Percentiles rank a stretch among this genome's conserved stretches.
These are phyloP conservation scores for Claviceps cyperi DNA, from an alignment of 2,329 filamentous ascomycete species.

Conservation along the genomic window DNA sequence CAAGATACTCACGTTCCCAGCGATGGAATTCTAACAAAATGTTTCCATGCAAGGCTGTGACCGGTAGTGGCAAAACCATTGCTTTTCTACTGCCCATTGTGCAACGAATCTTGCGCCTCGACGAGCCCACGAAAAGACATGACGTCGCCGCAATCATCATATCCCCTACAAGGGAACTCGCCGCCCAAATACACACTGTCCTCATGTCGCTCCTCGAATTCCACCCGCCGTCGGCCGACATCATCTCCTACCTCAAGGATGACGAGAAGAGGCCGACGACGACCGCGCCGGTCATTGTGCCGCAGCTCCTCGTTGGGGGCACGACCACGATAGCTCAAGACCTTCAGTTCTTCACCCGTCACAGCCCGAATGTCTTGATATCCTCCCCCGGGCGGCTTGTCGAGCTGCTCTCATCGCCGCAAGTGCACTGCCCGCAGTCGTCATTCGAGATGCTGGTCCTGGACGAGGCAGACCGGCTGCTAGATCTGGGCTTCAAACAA, in stretches of 20 bases:
- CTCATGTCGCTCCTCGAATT: constrained; percentile 66
- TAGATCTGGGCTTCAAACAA: constrained; percentile 89
- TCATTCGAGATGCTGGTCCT: constrained; percentile 86
- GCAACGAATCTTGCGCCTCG: constrained; percentile 64
- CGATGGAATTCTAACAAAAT: not conserved
- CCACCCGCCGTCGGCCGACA: constrained; percentile 62
- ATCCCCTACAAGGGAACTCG: constrained; percentile 80
- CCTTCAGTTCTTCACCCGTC: constrained; percentile 67
- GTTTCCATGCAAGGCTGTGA: constrained; percentile 50
- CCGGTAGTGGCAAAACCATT: constrained; percentile 81
- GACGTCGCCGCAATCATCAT: constrained; percentile 86
- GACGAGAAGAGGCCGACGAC: constrained; percentile 40
- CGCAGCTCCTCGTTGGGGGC: constrained; percentile 79
- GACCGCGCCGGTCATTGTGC: constrained; percentile 45
- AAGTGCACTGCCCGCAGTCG: constrained; percentile 76
- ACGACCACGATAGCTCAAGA: constrained; percentile 70
- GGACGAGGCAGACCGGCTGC: constrained; percentile 82
- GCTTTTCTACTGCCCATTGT: constrained; percentile 74
- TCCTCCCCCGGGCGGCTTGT: constrained; percentile 82
- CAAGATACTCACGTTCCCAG: not conserved
- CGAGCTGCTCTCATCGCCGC: constrained; percentile 71
- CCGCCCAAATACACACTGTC: constrained; percentile 77
- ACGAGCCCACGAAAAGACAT: constrained; percentile 75
- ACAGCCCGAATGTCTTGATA: constrained; percentile 77
- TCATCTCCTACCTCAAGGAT: constrained; percentile 38